Conservation (phyloP, 768 basidiomycete genomes). For the Lentinula lateritia region DNA sequence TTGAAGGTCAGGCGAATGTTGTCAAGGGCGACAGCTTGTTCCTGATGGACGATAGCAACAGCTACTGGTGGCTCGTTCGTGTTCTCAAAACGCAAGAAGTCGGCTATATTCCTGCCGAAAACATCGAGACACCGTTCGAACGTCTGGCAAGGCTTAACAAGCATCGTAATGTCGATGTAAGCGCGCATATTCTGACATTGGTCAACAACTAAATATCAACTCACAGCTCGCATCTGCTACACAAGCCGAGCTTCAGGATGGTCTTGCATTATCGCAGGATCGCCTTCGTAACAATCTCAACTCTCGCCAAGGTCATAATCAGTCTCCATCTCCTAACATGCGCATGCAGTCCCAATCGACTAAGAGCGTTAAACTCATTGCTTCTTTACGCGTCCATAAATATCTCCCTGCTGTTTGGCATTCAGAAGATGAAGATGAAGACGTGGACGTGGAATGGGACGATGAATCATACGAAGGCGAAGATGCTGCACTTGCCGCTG, state of each 20-base stretch:
- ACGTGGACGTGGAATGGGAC: slow-evolving; percentile 65
- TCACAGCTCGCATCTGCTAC: slow-evolving; percentile 69
- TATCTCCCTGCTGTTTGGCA: slow-evolving; percentile 83
- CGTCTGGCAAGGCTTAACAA: slow-evolving; percentile 93
- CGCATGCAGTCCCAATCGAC: slow-evolving; percentile 22
- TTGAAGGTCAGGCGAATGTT: slow-evolving; percentile 97
- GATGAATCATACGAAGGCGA: slow-evolving; percentile 66
- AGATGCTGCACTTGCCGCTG: slow-evolving; percentile 57
- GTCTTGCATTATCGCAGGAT: slow-evolving; percentile 43
- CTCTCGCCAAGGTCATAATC: slow-evolving; percentile 42
- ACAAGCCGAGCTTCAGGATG: slow-evolving; percentile 60
- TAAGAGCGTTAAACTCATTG: slow-evolving; percentile 68
- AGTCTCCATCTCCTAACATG: slow-evolving; percentile 39
- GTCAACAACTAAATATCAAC: slow-evolving; percentile 4
- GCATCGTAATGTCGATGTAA: slow-evolving; percentile 92
- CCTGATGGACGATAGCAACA: slow-evolving; percentile 97
- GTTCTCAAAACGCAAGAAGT: slow-evolving; percentile 99
- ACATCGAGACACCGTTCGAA: slow-evolving; percentile 98
- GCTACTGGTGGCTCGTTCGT: slow-evolving; percentile 99
- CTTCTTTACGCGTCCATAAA: slow-evolving; percentile 53
- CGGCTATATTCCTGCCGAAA: slow-evolving; percentile 98
- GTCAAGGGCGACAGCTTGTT: slow-evolving; percentile 97
- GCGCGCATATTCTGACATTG: slow-evolving; percentile 21
- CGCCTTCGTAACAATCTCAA: slow-evolving; percentile 47
- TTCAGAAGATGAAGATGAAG: slow-evolving; percentile 60